Evolutionary conservation across 805 yeast genomes (phyloP).

Genomic region (Wickerhamiella alocasiicola): DNA sequence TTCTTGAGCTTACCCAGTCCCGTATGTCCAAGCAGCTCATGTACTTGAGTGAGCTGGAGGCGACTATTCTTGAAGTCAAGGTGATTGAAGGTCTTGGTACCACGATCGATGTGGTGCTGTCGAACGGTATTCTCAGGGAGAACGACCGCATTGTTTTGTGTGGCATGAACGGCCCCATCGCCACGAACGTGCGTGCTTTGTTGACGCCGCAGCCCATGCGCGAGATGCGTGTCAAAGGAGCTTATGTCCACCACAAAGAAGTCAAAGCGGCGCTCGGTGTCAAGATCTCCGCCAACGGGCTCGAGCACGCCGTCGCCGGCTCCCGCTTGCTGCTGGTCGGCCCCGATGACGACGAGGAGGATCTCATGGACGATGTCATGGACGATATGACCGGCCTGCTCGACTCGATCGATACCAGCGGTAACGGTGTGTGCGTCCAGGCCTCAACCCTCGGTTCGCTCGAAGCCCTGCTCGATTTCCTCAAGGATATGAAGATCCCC

Average conservation of each 20-base stretch:
- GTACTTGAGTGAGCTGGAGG: conserved; percentile 88
- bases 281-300: conserved; percentile 93
- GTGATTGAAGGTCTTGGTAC: conserved; percentile 98
- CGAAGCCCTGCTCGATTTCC: conserved; percentile 92
- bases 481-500: conserved; percentile 97
- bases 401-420: conserved; percentile 88
- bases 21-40: conserved; percentile 98
- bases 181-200: conserved; percentile 88
- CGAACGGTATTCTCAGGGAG: conserved; percentile 91
- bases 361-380: conserved; percentile 95
- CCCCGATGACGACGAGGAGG: conserved; percentile 96
- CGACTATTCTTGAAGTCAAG: conserved; percentile 93
- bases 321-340: conserved; percentile 90
- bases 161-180: conserved; percentile 98
- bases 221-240: conserved; percentile 93
- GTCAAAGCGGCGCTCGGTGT: conserved; percentile 99
- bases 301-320: conserved; percentile 98
- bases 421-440: conserved; percentile 96
- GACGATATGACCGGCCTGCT: conserved; percentile 90
- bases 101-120: conserved; percentile 91
- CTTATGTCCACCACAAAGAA: conserved; percentile 90
- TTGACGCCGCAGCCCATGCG: conserved; percentile 96
- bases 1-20: conserved; percentile 91
- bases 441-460: conserved; percentile 97
- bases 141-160: conserved; percentile 93